phyloP scores from a whole-genome alignment of 2,329 filamentous ascomycete genomes.

The Xylariaceae sp. region DNA sequence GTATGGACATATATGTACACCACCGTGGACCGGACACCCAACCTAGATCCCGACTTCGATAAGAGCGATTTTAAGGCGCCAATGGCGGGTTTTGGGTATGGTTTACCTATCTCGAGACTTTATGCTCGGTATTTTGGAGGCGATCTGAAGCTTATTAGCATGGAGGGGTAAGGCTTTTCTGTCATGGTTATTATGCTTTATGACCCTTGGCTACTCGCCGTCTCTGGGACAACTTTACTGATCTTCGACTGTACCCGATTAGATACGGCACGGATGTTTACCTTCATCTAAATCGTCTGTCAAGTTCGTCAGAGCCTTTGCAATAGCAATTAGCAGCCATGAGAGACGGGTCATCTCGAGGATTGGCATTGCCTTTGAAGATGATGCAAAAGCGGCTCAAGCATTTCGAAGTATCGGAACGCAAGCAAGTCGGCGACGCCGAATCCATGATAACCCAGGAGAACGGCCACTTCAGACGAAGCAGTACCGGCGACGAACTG shows the following conservation, averaged over 20 bases:
- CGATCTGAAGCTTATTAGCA: conserved; percentile 94
- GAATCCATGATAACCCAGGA: conserved; percentile 39
- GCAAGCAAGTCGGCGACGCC: conserved; percentile 86
- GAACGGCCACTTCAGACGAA: conserved; percentile 17
- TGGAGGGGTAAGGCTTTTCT: conserved; percentile 76
- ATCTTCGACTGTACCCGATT: conserved; percentile 1
- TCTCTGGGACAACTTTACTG: not conserved
- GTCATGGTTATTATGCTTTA: conserved; percentile 5
- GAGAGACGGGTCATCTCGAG: conserved; percentile 67
- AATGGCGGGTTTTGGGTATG: conserved; percentile 99
- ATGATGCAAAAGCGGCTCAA: conserved; percentile 65
- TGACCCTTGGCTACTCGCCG: not conserved
- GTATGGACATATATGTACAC: conserved; percentile 99
- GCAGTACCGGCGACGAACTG: conserved; percentile 22
- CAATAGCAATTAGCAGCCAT: conserved; percentile 93
- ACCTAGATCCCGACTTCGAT: conserved; percentile 93
- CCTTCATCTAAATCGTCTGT: conserved; percentile 92
- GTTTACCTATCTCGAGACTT: conserved; percentile 84
- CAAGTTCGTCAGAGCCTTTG: conserved; percentile 90
- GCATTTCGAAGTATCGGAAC: conserved; percentile 72
- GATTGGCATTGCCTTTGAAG: conserved; percentile 59
- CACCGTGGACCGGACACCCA: conserved; percentile 92
- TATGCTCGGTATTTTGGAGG: conserved; percentile 98
- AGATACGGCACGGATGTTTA: conserved; percentile 99
- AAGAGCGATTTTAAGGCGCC: conserved; percentile 99